Percentiles rank a stretch among this genome's conserved stretches.
Evolutionary conservation across 2,329 filamentous ascomycete species (phyloP).

Genomic region (Cordyceps militaris): DNA sequence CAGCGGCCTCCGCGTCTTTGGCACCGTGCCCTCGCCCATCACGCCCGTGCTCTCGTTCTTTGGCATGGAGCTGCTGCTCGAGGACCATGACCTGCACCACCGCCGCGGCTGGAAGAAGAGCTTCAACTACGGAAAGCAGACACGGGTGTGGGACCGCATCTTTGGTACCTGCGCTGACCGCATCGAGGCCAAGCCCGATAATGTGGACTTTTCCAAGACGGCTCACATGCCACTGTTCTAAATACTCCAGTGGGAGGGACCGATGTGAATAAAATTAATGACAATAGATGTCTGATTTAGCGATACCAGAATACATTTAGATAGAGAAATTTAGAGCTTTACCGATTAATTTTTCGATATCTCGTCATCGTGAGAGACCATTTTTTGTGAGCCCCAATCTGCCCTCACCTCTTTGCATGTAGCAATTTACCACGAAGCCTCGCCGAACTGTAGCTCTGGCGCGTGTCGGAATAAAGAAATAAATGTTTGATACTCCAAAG

Average conservation of each 20-base stretch:
- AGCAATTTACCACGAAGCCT: no score
- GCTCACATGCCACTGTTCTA: conserved; percentile 1
- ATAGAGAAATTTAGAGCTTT: neutral
- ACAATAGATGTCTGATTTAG: conserved; percentile 1
- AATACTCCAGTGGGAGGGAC: no score
- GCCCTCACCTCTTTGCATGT: no score
- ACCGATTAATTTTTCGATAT: no score
- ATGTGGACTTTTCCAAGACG: neutral
- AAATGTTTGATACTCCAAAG: no score
- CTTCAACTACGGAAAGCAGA: conserved; percentile 13
- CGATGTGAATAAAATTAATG: neutral
- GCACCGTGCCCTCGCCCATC: conserved; percentile 27
- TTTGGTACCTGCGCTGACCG: conserved; percentile 10
- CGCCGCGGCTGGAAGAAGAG: conserved; percentile 27
- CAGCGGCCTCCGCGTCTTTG: conserved; percentile 32
- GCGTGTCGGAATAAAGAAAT: no score
- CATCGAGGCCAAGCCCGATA: conserved; percentile 10
- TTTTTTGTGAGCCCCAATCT: no score
- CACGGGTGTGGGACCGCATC: conserved; percentile 9
- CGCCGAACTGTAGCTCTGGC: no score
- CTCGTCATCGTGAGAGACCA: no score
- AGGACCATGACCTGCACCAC: conserved; percentile 36
- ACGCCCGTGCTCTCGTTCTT: conserved; percentile 27
- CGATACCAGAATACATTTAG: conserved; percentile 3
- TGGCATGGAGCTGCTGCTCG: conserved; percentile 31